Conservation (phyloP, 1,284 basidiomycete species). For the Cryptococcus sp. region DNA sequence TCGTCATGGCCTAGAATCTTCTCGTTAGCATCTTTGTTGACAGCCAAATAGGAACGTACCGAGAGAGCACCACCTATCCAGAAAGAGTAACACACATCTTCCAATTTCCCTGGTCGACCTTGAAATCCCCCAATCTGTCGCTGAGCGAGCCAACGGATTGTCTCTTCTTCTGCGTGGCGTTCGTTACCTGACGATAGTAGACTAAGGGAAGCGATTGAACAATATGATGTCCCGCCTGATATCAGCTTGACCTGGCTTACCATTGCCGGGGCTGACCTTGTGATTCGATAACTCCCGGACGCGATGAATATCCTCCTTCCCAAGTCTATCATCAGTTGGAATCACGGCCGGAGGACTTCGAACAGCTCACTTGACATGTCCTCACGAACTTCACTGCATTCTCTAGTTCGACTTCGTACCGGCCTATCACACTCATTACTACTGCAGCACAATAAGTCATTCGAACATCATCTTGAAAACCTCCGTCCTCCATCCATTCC, state of each 20-base stretch:
- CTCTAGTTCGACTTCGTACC: constrained; percentile 62
- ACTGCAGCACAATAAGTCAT: constrained; percentile 82
- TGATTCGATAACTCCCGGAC: constrained; percentile 68
- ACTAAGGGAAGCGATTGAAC: constrained; percentile 70
- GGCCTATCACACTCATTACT: constrained; percentile 66
- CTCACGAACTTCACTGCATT: constrained; percentile 61
- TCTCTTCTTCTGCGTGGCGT: constrained; percentile 1
- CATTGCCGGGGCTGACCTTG: constrained; percentile 67
- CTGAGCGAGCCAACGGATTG: constrained; percentile 70
- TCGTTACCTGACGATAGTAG: constrained; percentile 13
- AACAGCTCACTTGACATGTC: constrained; percentile 59
- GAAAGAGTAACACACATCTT: constrained; percentile 91
- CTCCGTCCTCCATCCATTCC: constrained; percentile 47
- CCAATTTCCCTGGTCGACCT: constrained; percentile 76
- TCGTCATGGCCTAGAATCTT: constrained; percentile 64
- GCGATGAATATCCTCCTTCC: constrained; percentile 88
- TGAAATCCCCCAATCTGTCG: constrained; percentile 78
- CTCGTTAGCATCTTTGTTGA: too few relatives aligned
- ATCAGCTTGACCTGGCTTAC: neutral
- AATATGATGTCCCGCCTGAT: constrained; percentile 88
- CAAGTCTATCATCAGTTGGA: constrained; percentile 60
- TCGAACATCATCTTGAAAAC: constrained; percentile 52
- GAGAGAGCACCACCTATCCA: constrained; percentile 79
- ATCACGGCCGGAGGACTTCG: neutral
- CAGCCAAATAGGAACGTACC: constrained; percentile 49